A percentile compares a stretch with the other conserved stretches of the same genome.
These are phyloP conservation scores for Eimeria sp. DNA, from an alignment of 169 alveolate genomes.

Conservation along the genomic window DNA sequence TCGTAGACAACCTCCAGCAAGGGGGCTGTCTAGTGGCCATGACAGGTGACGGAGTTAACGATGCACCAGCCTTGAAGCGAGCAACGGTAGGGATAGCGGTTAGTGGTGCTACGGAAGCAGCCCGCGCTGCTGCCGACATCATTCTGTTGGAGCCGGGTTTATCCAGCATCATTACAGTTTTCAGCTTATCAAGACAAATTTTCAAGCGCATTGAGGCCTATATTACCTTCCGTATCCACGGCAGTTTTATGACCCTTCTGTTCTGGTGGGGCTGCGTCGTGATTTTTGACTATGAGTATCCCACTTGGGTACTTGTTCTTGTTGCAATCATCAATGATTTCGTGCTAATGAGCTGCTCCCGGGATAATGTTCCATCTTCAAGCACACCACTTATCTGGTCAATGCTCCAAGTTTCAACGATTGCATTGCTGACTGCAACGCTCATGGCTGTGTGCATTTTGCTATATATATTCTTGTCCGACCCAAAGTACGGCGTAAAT, in stretches of 20 bases:
- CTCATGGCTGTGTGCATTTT: constrained; percentile 73
- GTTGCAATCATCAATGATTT: constrained; percentile 84
- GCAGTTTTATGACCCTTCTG: constrained; percentile 83
- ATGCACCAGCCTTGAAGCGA: constrained; percentile 96
- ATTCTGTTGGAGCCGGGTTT: constrained; percentile 94
- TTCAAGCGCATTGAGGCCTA: constrained; percentile 92
- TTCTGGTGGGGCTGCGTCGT: constrained; percentile 86
- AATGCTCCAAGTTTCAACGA: constrained; percentile 73
- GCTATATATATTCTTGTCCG: constrained; percentile 75
- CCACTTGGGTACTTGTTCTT: constrained; percentile 82
- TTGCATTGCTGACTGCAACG: constrained; percentile 70
- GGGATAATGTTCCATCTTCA: constrained; percentile 81
- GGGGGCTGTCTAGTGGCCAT: constrained; percentile 92
- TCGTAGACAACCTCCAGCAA: constrained; percentile 87
- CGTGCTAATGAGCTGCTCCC: constrained; percentile 83
- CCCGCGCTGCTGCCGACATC: constrained; percentile 95
- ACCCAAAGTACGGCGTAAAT: constrained; percentile 65
- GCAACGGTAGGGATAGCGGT: constrained; percentile 96
- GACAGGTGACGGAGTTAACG: constrained; percentile 97
- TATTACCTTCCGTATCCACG: constrained; percentile 86
- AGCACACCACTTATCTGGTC: constrained; percentile 81
- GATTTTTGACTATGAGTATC: constrained; percentile 71
- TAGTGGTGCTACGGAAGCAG: constrained; percentile 95
- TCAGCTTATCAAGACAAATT: constrained; percentile 91
- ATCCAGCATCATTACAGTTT: constrained; percentile 92